Conservation (phyloP, 148 eudicot species). For the Limonium bicolor region DNA sequence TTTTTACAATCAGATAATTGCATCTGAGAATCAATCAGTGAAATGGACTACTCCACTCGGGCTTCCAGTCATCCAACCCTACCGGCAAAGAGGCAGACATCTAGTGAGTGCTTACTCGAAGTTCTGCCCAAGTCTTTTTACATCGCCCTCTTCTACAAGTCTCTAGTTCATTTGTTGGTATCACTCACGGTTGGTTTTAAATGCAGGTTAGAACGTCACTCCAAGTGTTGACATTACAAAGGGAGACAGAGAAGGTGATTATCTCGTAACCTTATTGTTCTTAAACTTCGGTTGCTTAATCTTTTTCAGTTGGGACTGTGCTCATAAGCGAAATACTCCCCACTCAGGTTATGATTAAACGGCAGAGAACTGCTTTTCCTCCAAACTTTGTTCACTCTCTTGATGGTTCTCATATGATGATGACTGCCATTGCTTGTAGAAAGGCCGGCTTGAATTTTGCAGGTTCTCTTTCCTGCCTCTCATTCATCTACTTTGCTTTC, state of each 20-base stretch:
- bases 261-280: not conserved
- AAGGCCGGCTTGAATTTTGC: slow-evolving; percentile 83
- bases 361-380: slow-evolving; percentile 90
- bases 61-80: slow-evolving; percentile 98
- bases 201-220: slow-evolving; percentile 88
- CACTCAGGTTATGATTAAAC: slow-evolving; percentile 64
- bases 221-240: slow-evolving; percentile 71
- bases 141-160: not conserved
- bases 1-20: slow-evolving; percentile 97
- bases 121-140: not conserved
- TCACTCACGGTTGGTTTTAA: too few species aligned
- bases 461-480: slow-evolving; percentile 24
- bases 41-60: slow-evolving; percentile 91
- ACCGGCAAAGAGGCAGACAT: slow-evolving; percentile 50
- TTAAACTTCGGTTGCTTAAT: not conserved
- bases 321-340: not conserved
- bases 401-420: slow-evolving; percentile 99
- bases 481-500: not conserved
- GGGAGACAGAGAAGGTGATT: slow-evolving; percentile 74
- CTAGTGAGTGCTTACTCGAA: slow-evolving; percentile 34
- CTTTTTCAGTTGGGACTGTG: not conserved
- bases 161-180: not conserved
- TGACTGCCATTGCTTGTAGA: slow-evolving; percentile 96
- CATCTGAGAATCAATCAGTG: slow-evolving; percentile 80
- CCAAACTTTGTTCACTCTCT: slow-evolving; percentile 98